Evolutionary conservation across 352 stramenopile genomes (phyloP), one percentile per base, ranked within the genome.

Genomic region (Albugo laibachii): DNA sequence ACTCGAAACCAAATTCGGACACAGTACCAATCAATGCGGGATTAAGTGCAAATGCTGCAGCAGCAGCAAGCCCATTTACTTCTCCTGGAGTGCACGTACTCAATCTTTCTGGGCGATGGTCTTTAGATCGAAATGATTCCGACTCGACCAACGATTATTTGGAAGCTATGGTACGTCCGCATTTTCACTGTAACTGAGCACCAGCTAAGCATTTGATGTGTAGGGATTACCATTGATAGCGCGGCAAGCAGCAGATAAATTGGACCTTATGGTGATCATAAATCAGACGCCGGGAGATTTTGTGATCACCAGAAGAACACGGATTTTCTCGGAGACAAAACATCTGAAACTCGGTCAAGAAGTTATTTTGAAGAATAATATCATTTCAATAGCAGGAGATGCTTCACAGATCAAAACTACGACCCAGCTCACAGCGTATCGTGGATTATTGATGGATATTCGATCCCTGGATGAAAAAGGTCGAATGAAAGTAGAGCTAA

Each of bases 271-370:
- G 66, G 79, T 92, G 36, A 83, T 92, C 55, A 89, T 92, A 55
- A 76, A 72, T 47, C 79, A 89, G 60, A 82, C 66, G 21, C 50
- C 76, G 0, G 75, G 74, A 27, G 79, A 92, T 34, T 92, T 92
- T 54, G 60, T 83, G 27, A 92, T 92, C 54, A 92, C 79, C 34
- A 60, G 79, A 14, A 74, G 76, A 58, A 92, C 79, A 53, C 76
- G 76, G 61, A 92, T 92, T 57, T 92, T 92, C 63, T 86, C 72
- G 16, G 79, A 92, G 64, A 92, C 79, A 46, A 92, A 92, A 59
- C 63, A 74, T 50, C 69, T 92, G 45, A 83, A 83, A 55, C 88
- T 88, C 41, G 75, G 75, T 34, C 73, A 89, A 49, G 79, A 92
- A 39, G 74, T 92, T 38, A 84, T 84, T 55, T 69, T 92, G 48